Evolutionary conservation across 1,284 basidiomycete genomes (phyloP), one percentile per base, ranked within the genome.

Genomic region (Porogramme epimiltina): DNA sequence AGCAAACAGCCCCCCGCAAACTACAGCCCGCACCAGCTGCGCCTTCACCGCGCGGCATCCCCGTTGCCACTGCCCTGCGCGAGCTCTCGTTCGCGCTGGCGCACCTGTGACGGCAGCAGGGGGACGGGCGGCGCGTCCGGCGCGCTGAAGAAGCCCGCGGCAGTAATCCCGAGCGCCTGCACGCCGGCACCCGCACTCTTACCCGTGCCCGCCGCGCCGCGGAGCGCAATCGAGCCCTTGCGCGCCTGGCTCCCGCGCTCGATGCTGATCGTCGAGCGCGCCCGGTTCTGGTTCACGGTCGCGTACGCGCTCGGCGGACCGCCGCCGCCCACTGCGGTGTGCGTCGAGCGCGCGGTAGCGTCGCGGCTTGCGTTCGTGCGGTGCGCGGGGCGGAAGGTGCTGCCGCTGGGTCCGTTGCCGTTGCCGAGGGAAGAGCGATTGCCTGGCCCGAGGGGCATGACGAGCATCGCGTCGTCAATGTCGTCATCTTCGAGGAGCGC

Each of bases 381-480:
- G 58, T 55, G 60, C 51, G 50, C 42, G 53, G 52, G 49, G 42
- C 56, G 54, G 44, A 56, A 56, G 54, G 52, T 48, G 59, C 58
- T 45, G 36, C 51, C 58, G 34, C 34, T 37, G 28, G 28, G 8
- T 8, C 8, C 28, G 28, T 8, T 13, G 28, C 28, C 28, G 28
- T 31, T 31, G 28, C 28, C 34, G 43, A 52, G 0, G 55, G 47
- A 42, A 54, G 58, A 48, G 58, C 47, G 45, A 56, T 49, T 47
- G 49, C 58, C 68, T 18, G 82, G 82, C 0, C 82, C 86, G 46
- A 87, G 75, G 3, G 85, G 82, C 87, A 88, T 87, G 19, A 87
- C 81, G 45, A 89, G 76, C 81, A 87, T 85, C 42, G 76, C 82
- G 65, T 89, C 85, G 62, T 89, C 87, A 45, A 87, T 80, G 40